Conservation (phyloP, 805 yeast species). For the Jamesozyma spencerorum region DNA sequence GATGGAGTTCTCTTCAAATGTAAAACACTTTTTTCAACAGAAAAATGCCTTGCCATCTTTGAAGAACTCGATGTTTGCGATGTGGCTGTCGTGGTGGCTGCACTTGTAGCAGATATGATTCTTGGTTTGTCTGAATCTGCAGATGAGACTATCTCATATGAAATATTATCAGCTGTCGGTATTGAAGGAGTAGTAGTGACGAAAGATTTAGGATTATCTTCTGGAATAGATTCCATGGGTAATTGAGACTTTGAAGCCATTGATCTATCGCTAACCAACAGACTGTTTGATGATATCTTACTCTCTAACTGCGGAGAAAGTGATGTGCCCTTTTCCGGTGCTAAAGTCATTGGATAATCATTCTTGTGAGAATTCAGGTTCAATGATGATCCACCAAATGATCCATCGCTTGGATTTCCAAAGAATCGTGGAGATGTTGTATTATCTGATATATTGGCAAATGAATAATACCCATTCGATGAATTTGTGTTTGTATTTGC, state of each 20-base stretch:
- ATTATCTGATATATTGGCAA: constrained; percentile 32
- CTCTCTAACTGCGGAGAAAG: not conserved
- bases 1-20: constrained; percentile 11
- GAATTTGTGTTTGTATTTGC: constrained; percentile 18
- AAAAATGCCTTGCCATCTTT: not conserved
- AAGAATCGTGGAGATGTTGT: constrained; percentile 22
- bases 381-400: not conserved
- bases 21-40: constrained; percentile 1
- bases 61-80: not conserved
- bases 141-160: constrained; percentile 20
- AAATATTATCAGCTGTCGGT: constrained; percentile 25
- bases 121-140: constrained; percentile 3
- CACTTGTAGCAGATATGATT: constrained; percentile 3
- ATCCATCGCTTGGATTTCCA: constrained; percentile 3
- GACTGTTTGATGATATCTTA: not conserved
- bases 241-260: constrained; percentile 1
- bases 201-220: constrained; percentile 4
- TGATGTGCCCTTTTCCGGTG: constrained; percentile 9
- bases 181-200: constrained; percentile 10
- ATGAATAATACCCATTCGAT: constrained; percentile 29
- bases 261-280: not conserved
- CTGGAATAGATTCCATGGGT: constrained; percentile 17
- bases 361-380: not conserved
- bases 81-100: not conserved
- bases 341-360: constrained; percentile 15